phyloP scores from a whole-genome alignment of 306 rosid species.

The Fragaria iinumae region DNA sequence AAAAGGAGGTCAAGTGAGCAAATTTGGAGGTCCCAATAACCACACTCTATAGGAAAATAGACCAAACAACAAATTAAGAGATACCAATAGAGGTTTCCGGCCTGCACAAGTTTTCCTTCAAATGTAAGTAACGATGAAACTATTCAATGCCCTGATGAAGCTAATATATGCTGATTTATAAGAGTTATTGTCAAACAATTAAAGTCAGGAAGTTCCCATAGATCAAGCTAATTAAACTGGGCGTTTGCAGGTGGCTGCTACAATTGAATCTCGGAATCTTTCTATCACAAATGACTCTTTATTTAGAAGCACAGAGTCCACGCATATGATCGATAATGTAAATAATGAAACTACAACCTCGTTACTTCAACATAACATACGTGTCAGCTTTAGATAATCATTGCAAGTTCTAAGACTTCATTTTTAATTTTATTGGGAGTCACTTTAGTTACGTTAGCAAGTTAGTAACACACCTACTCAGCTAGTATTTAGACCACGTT shows the following conservation, averaged over 20 bases:
- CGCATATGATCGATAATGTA: not conserved
- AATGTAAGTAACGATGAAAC: not conserved
- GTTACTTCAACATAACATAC: no score
- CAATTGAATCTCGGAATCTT: not conserved
- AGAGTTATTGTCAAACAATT: not conserved
- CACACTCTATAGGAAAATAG: no score
- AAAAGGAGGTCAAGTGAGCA: no score
- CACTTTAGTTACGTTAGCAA: no score
- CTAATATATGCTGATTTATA: not conserved
- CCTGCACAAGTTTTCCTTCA: not conserved
- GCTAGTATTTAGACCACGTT: no score
- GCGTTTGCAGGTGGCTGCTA: not conserved
- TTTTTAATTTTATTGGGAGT: no score
- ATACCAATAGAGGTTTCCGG: not conserved
- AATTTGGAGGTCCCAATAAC: no score
- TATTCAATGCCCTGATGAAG: not conserved
- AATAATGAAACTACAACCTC: no score
- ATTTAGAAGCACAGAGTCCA: not conserved
- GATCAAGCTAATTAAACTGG: not conserved
- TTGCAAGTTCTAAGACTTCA: no score
- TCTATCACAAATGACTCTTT: not conserved
- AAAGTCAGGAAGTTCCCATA: not conserved
- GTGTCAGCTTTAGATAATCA: no score
- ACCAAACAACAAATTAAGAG: no score
- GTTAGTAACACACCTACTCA: no score